Conservation (phyloP, 73 alveolate species). For the Paramecium sexaurelia region DNA sequence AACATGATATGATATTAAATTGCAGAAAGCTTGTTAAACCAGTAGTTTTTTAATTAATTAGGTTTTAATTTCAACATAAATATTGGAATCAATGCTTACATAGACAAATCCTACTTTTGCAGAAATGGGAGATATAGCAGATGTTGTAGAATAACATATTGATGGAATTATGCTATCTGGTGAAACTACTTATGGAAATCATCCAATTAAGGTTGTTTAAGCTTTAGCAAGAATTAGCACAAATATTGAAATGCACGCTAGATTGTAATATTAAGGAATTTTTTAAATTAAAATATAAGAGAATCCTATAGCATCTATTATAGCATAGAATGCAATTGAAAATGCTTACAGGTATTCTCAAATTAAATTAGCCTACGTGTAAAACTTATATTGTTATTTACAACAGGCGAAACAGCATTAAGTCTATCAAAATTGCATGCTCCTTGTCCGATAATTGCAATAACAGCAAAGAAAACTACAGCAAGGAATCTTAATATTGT, state of each 20-base stretch:
- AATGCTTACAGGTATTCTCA: neutral
- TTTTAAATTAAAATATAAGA: neutral
- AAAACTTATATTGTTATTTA: neutral
- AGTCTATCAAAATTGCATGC: slow-evolving; percentile 31
- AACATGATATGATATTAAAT: slow-evolving; percentile 7
- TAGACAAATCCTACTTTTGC: slow-evolving; percentile 39
- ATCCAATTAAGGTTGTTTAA: slow-evolving; percentile 24
- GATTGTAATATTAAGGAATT: neutral
- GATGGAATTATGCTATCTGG: slow-evolving; percentile 53
- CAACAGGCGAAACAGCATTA: neutral
- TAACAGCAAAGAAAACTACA: neutral
- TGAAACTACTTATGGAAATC: slow-evolving; percentile 39
- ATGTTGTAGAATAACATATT: slow-evolving; percentile 26
- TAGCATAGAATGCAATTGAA: slow-evolving; percentile 32
- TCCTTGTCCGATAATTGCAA: slow-evolving; percentile 13
- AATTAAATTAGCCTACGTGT: neutral
- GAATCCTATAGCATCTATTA: slow-evolving; percentile 20
- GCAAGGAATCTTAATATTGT: slow-evolving; percentile 8
- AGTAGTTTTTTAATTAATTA: neutral
- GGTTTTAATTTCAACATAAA: slow-evolving; percentile 51
- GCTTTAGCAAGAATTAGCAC: neutral
- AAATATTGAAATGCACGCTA: neutral
- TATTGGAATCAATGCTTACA: slow-evolving; percentile 40
- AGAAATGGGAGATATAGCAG: slow-evolving; percentile 51
- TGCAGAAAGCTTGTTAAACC: slow-evolving; percentile 35